Evolutionary conservation across 768 basidiomycete species (phyloP).

Genomic region (Stropharia rugosoannulata): DNA sequence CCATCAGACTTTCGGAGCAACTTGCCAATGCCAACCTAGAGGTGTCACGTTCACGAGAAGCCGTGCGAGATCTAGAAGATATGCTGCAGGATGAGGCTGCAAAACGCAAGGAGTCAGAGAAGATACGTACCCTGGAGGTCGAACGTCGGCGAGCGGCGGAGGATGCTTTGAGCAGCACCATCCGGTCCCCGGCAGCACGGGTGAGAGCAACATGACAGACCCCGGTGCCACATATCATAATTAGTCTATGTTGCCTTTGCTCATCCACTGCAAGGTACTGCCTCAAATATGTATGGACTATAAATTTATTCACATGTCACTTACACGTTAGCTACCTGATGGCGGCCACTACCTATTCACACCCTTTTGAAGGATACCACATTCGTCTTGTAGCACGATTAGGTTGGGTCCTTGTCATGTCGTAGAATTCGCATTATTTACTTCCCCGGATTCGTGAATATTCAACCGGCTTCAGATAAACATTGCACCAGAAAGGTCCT

Average conservation of each 20-base stretch:
- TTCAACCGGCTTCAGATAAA: no score
- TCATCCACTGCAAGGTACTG: neutral
- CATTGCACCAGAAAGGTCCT: no score
- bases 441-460: no score
- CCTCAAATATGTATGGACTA: neutral
- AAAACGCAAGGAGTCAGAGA: constrained; percentile 56
- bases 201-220: constrained; percentile 3
- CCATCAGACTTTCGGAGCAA: constrained; percentile 66
- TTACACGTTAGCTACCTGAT: neutral
- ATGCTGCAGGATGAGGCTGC: constrained; percentile 60
- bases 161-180: constrained; percentile 19
- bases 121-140: constrained; percentile 48
- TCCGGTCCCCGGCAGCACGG: constrained; percentile 16
- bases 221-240: neutral
- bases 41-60: constrained; percentile 50
- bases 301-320: constrained; percentile 2
- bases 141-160: constrained; percentile 39
- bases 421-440: no score
- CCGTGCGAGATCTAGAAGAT: constrained; percentile 53
- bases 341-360: no score
- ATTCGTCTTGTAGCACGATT: neutral
- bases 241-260: neutral
- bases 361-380: neutral
- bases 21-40: constrained; percentile 67
- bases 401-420: neutral